Evolutionary conservation across 305 asterid species (phyloP), one percentile per base, ranked within the genome.

Genomic region (Fraxinus angustifolia): DNA sequence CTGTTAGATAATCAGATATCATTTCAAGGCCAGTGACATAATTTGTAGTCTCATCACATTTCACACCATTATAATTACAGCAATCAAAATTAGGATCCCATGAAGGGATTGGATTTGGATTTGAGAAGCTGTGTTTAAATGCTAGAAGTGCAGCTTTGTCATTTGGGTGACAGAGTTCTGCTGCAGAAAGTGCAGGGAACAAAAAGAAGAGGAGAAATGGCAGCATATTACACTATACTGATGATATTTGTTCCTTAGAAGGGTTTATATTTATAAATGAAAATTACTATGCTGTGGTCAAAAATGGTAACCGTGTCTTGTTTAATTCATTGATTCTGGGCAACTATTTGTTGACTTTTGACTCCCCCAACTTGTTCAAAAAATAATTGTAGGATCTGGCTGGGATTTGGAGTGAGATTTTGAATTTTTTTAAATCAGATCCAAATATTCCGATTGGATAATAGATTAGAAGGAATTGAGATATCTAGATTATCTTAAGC

Each of bases 51-150:
- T 80, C 83, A 40, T 87, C 30, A 82, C 91, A 88, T 60, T 56
- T 6, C 0, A 88, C 88, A 14, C 85, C 90, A 23, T 76, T 50
- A 87, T 89, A 87, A 8, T 34, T 30, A 72, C 90, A 88, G 73
- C 90, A 88, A 26, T 82, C 86, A 26, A 50, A 84, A 7, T 3
- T 0, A 1, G 85, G 82, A 1, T 76, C 72, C 90, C 91, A 88
- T 0, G 87, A 0, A 17, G 91, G 84, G 2, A 85, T 75, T 0
- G 88, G 87, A 34, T 85, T 45, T 26, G 91, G 87, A 19, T 80
- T 82, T 2, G 88, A 75, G 84, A 88, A 85, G 83, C 87, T 85
- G 81, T 67, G 38, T 60, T 83, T 85, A 83, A 88, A 83, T 45
- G 82, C 80, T 3, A 82, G 68, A 65, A 88, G 90, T 2, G 88